Evolutionary conservation across 75 land plant genomes (phyloP).

Genomic region (Pinus taeda): DNA sequence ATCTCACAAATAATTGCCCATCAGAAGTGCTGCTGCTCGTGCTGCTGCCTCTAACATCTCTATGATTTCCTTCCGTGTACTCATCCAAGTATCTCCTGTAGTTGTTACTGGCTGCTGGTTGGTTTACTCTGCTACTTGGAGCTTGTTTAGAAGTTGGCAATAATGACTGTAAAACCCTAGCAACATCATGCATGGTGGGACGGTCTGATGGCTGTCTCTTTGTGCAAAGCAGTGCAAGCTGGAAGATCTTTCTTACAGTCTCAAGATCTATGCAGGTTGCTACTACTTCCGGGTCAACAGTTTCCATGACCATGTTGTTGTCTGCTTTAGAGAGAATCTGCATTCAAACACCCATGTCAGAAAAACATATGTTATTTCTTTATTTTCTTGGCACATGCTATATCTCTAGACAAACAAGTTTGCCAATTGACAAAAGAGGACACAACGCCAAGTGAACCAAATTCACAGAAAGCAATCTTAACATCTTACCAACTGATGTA

Average conservation of each 20-base stretch:
- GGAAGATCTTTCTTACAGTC: constrained; percentile 75
- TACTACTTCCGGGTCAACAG: constrained; percentile 68
- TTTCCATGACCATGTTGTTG: constrained; percentile 78
- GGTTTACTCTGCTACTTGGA: constrained; percentile 6
- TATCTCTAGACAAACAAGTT: background rate
- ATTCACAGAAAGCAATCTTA: background rate
- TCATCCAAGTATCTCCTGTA: constrained; percentile 55
- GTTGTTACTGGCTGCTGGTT: constrained; percentile 15
- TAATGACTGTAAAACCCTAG: constrained; percentile 63
- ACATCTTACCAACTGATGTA: constrained; percentile 75
- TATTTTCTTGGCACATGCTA: no score
- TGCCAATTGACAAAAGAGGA: background rate
- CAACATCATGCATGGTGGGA: constrained; percentile 96
- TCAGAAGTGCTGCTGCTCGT: constrained; percentile 73
- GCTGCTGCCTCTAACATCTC: constrained; percentile 20
- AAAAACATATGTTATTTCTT: no score
- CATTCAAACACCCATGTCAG: background rate
- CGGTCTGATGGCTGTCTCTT: constrained; percentile 75
- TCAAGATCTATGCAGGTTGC: constrained; percentile 73
- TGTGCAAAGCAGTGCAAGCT: constrained; percentile 88
- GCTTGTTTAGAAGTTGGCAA: constrained; percentile 20
- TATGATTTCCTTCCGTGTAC: constrained; percentile 56
- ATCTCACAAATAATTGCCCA: constrained; percentile 78
- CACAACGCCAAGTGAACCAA: no score
- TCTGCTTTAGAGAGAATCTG: constrained; percentile 80